Evolutionary conservation across 495 filamentous ascomycete species (phyloP), one percentile per base, ranked within the genome.

Genomic region (Tetracladium marchalianum): DNA sequence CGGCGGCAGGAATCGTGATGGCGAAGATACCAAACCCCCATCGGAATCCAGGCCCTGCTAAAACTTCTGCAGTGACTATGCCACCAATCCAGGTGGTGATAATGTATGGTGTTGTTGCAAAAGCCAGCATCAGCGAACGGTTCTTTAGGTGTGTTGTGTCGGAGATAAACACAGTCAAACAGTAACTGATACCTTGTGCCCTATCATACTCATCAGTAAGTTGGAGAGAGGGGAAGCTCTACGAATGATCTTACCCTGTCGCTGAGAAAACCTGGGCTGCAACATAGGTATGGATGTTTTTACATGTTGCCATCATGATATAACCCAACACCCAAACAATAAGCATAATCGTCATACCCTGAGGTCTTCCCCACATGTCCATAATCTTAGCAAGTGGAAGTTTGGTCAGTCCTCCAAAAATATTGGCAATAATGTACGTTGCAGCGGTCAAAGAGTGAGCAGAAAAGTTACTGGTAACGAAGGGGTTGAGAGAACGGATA

Each of bases 1-100:
- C 66, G 19, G 71, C 64, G 39, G 68, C 52, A 4, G 73, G 71
- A 33, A 65, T 56, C 49, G 77, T 59, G 40, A 79, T 75, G 1
- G 70, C 61, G 47, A 73, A 74, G 15, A 63, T 61, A 5, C 75
- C 75, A 50, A 71, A 78, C 4, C 64, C 70, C 79, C 78, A 83
- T 13, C 71, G 67, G 71, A 71, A 82, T 35, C 60, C 56, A 16
- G 54, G 36, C 4, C 58, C 44, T 17, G 56, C 46, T 34, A 63
- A 49, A 46, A 75, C 66, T 1, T 55, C 45, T 31, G 63, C 47
- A 0, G 68, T 61, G 1, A 65, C 61, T 19, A 55, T 60, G 0
- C 66, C 56, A n/a, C 64, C 67, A 5, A 63, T 58, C 11, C 69
- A 65, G 38, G 72, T 71, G 15, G 76, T 80, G 48, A 65, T 69